Evolutionary conservation across 768 basidiomycete species (phyloP).

Genomic region (Nidularia sp.): DNA sequence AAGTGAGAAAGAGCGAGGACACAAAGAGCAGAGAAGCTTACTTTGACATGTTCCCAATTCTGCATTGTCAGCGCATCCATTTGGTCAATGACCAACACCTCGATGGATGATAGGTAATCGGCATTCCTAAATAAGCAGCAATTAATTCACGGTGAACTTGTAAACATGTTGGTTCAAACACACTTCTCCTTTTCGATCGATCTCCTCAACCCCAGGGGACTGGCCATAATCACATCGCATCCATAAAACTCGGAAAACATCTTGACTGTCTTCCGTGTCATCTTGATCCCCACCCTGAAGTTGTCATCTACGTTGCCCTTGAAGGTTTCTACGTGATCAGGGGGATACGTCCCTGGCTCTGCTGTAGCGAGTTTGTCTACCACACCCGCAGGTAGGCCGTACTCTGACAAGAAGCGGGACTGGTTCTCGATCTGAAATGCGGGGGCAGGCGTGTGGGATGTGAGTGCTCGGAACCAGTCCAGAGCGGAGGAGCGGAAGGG

Average conservation of each 20-base stretch:
- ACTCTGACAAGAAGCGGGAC: constrained; percentile 77
- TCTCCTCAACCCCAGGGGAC: constrained; percentile 87
- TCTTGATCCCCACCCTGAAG: constrained; percentile 87
- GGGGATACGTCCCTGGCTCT: constrained; percentile 73
- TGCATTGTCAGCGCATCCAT: constrained; percentile 94
- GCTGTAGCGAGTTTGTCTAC: constrained; percentile 77
- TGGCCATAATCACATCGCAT: constrained; percentile 89
- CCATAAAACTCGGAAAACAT: constrained; percentile 89
- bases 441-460: constrained; percentile 67
- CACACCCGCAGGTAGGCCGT: constrained; percentile 72
- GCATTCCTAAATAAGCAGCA: constrained; percentile 47
- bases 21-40: constrained; percentile 21
- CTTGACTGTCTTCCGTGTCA: constrained; percentile 90
- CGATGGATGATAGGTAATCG: constrained; percentile 93
- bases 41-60: constrained; percentile 98
- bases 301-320: constrained; percentile 96
- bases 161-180: constrained; percentile 18
- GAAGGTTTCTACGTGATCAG: constrained; percentile 91
- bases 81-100: constrained; percentile 88
- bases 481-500: constrained; percentile 90
- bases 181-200: constrained; percentile 94
- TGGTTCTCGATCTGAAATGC: constrained; percentile 86
- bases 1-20: neutral
- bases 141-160: neutral
- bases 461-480: constrained; percentile 78